Evolutionary conservation across 2,329 filamentous ascomycete species (phyloP), one percentile per base, ranked within the genome.

Genomic region (Scopulariopsis brevicaulis): DNA sequence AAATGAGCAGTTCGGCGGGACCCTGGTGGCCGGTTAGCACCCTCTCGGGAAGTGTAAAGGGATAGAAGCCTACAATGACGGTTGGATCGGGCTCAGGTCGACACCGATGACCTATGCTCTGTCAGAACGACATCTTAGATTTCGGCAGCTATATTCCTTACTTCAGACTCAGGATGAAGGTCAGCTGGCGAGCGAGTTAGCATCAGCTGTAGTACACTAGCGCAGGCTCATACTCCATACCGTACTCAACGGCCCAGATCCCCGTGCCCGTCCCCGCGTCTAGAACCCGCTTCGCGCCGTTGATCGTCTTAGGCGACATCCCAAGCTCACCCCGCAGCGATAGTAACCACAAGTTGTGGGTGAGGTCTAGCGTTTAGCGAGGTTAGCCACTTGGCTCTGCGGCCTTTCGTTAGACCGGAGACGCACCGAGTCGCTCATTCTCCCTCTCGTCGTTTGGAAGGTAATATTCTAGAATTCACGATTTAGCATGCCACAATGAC

Each of bases 191-290:
- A 46, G 14, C 40, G 20, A 32, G 53, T 53, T 53, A 53, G 51
- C 18, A 25, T n/a, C 8, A 34, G 51, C 2, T 7, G 22, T 25
- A 4, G 14, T 53, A 20, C 12, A 7, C 14, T 8, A 5, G 18
- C 8, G 2, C 3, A 7, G 18, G n/a, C 5, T n/a, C 40, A 7
- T 7, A 4, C 15, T 3, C 40, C 51, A 15, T 57, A 60, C 66
- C 65, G 51, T 65, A 67, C 8, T 66, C 64, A 24, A 65, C 63
- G 3, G 65, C 61, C 64, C 65, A 67, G 4, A 62, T 60, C 0
- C 66, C 66, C 2, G 65, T 67, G 0, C 66, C 66, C 0, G 65
- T 67, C 1, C 65, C 65, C 0, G 60, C 51, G n/a, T 67, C 65
- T 1, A 67, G 60, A 10, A 66, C 64, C 1, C 63, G 60, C 22